These are phyloP conservation scores for Yamagishiella unicocca DNA, from an alignment of 139 green algal species.

Conservation along the genomic window DNA sequence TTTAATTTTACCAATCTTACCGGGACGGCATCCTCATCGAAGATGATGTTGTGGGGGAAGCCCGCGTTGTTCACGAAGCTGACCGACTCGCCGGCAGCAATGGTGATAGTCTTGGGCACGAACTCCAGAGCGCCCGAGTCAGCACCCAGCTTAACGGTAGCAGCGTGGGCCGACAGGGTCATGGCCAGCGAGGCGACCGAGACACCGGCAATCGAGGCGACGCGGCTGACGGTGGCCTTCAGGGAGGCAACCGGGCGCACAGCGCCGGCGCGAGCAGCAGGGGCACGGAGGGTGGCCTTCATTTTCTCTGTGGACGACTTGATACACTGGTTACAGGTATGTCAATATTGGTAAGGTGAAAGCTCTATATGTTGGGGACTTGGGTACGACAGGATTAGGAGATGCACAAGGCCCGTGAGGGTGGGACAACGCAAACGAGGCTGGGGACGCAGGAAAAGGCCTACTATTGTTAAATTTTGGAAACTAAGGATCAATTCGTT, in stretches of 20 bases:
- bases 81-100: constrained; percentile 86
- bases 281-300: constrained; percentile 33
- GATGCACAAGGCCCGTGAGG: constrained; percentile 13
- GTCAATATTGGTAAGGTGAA: not conserved
- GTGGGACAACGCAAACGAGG: too few species aligned
- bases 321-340: constrained; percentile 37
- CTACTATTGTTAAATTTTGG: too few species aligned
- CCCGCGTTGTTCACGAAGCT: constrained; percentile 89
- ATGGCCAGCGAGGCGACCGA: constrained; percentile 79
- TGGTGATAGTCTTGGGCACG: constrained; percentile 75
- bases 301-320: constrained; percentile 6
- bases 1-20: too few species aligned
- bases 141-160: constrained; percentile 87
- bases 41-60: constrained; percentile 92
- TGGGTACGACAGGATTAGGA: constrained; percentile 28
- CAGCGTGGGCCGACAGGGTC: constrained; percentile 78
- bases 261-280: constrained; percentile 16
- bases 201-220: constrained; percentile 72
- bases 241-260: constrained; percentile 45
- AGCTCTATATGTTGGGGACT: not conserved
- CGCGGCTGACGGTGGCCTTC: constrained; percentile 50
- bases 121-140: constrained; percentile 85
- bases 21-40: constrained; percentile 94
- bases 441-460: too few species aligned
- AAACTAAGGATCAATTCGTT: too few species aligned